Base-by-base conservation (phyloP, 495 filamentous ascomycete genomes). In the Usnea hakonensis region DNA sequence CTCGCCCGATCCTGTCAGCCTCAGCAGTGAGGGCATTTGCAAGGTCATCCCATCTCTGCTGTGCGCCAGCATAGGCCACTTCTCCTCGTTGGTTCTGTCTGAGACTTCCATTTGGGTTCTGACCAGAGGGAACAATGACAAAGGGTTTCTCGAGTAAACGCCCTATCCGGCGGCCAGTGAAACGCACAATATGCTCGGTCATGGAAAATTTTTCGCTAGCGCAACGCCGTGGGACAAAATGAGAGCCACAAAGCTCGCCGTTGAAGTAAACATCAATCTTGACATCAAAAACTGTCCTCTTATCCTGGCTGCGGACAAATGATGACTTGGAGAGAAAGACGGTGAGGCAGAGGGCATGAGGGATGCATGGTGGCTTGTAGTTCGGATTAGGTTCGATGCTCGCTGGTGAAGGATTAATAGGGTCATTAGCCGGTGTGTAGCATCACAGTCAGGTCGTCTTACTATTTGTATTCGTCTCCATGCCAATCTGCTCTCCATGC, bases 181-280 rank as follows among this genome's bases (percentile, higher is more conserved):
- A 77, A 30, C 68, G 64, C 23, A 68, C 50, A 50, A 60, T 66
- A 37, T 52, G 61, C 19, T 46, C 61, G 40, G 21, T 56, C 38
- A 58, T 60, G 50, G 11, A 16, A 28, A 38, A 13, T 23, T 26
- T 30, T 16, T 33, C 48, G 36, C 61, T 59, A 17, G 67, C 23
- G 10, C 61, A 40, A 19, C 30, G 44, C n/a, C 63, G 26, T 23
- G 68, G 63, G 35, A 73, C 26, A 40, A 68, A 68, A 10, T 62
- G 57, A n/a, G 72, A 72, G 11, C 53, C 65, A 4, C 65, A 66
- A 4, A 79, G 65, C 7, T 73, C 61, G 28, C 78, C 78, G 60
- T 81, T 80, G 64, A 77, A 65, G 65, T 74, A 78, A 26, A 79
- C 71, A 23, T 76, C 75, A 48, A 81, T 68, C 57, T 73, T 75